Percentiles rank a stretch among this genome's conserved stretches.
Conservation (phyloP, 768 basidiomycete genomes). For the Hypholoma sublateritium region DNA sequence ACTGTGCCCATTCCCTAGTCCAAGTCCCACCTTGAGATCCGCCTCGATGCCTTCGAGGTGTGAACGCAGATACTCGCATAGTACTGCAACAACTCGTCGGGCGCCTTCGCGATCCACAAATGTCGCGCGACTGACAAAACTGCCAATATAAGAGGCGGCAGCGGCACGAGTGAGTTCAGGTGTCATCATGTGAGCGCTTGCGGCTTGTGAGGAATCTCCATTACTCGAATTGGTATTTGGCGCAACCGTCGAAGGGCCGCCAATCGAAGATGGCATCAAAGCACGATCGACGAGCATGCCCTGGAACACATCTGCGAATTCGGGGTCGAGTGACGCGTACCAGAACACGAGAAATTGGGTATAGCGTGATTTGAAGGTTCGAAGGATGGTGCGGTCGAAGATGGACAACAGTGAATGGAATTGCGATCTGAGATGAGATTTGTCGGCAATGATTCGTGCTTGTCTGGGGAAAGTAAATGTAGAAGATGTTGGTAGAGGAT, state of each 20-base stretch:
- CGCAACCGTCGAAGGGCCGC: slow-evolving; percentile 14
- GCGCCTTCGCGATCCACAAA: slow-evolving; percentile 80
- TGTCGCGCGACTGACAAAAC: slow-evolving; percentile 85
- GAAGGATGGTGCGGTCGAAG: slow-evolving; percentile 91
- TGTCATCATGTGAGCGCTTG: slow-evolving; percentile 30
- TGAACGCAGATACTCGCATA: slow-evolving; percentile 81
- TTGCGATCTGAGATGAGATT: slow-evolving; percentile 44
- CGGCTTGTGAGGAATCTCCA: slow-evolving; percentile 13
- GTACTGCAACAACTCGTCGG: slow-evolving; percentile 70
- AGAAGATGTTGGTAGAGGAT: background rate
- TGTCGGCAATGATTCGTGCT: slow-evolving; percentile 3
- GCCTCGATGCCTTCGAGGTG: slow-evolving; percentile 76
- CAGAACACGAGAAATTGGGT: slow-evolving; percentile 97
- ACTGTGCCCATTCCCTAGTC: slow-evolving; percentile 10
- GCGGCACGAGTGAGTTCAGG: slow-evolving; percentile 85
- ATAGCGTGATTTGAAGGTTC: slow-evolving; percentile 95
- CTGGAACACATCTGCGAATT: slow-evolving; percentile 91
- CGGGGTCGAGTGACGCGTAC: slow-evolving; percentile 85
- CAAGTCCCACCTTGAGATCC: slow-evolving; percentile 37
- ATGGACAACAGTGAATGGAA: slow-evolving; percentile 90
- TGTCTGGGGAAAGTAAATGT: slow-evolving; percentile 9
- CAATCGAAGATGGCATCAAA: slow-evolving; percentile 45
- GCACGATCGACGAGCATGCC: slow-evolving; percentile 94
- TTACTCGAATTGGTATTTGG: background rate
- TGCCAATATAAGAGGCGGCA: slow-evolving; percentile 91